Percentiles rank a stretch among this genome's conserved stretches.
phyloP scores from a whole-genome alignment of 331 rosid species.

The Erythrophleum ivorense region DNA sequence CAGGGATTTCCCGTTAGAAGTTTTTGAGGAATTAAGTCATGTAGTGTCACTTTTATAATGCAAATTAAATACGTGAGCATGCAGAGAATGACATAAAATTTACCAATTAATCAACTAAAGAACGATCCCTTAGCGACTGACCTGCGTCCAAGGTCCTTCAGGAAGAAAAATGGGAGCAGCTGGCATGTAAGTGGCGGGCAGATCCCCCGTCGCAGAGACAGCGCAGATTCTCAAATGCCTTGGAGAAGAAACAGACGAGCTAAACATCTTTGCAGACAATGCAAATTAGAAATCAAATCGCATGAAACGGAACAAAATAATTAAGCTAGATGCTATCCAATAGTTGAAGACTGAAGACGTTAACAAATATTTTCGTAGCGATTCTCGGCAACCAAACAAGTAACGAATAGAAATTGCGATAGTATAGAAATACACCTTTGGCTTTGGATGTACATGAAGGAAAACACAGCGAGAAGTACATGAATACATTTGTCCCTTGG shows the following conservation, averaged over 20 bases:
- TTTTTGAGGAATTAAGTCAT: neutral
- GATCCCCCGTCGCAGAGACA: conserved; percentile 17
- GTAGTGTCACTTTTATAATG: neutral
- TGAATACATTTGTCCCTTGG: neutral
- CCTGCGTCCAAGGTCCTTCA: conserved; percentile 95
- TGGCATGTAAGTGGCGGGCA: conserved; percentile 55
- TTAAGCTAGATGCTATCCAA: neutral
- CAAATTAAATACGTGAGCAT: neutral
- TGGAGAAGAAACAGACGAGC: conserved; percentile 17
- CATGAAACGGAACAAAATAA: neutral
- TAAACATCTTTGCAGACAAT: neutral
- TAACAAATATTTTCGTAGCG: neutral
- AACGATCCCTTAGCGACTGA: conserved; percentile 34
- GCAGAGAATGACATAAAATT: neutral
- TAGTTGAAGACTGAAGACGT: neutral
- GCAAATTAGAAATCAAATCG: neutral
- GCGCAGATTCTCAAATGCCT: conserved; percentile 31
- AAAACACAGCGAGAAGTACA: neutral
- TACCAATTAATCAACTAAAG: neutral
- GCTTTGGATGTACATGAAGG: conserved; percentile 15
- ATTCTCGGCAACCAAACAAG: conserved; percentile 14
- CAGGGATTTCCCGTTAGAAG: neutral
- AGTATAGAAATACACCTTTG: conserved; percentile 28
- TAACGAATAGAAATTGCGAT: neutral
- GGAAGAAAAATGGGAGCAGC: conserved; percentile 86